These are phyloP conservation scores for Xylaria digitata DNA, from an alignment of 2,329 filamentous ascomycete genomes.

Conservation along the genomic window DNA sequence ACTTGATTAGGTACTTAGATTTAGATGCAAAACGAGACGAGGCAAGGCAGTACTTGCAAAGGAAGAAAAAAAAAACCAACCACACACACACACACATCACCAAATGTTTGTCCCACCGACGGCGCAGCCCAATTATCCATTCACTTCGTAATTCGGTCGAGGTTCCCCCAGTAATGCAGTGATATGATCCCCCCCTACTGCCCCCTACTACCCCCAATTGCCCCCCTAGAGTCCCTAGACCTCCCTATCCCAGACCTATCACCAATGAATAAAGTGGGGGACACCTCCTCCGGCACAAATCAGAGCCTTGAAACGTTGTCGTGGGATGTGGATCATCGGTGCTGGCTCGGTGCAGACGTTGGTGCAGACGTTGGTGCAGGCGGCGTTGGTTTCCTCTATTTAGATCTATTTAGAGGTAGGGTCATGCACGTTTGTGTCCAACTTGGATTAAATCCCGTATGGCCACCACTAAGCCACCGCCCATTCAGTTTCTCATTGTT, in stretches of 20 bases:
- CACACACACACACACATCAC: constrained; percentile 22
- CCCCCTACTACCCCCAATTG: not conserved
- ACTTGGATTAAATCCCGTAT: no score
- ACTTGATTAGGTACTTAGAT: no score
- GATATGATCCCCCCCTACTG: not conserved
- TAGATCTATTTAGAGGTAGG: not conserved
- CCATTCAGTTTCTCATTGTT: no score
- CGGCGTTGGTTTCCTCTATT: constrained; percentile 15
- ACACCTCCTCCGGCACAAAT: constrained; percentile 26
- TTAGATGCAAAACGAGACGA: constrained; percentile 10
- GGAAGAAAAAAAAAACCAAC: constrained; percentile 24
- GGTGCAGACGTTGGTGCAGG: constrained; percentile 19
- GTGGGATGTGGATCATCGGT: constrained; percentile 33
- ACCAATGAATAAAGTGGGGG: constrained; percentile 30
- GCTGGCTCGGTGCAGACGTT: constrained; percentile 18
- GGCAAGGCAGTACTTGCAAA: constrained; percentile 23
- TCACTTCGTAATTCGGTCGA: constrained; percentile 25
- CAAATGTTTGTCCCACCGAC: constrained; percentile 29
- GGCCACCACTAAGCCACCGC: no score
- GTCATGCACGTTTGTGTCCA: constrained; percentile 11
- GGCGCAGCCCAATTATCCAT: constrained; percentile 27
- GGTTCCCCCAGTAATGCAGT: constrained; percentile 14
- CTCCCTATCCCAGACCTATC: not conserved
- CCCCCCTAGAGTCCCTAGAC: not conserved
- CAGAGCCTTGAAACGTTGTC: constrained; percentile 29